Conservation (phyloP, 169 alveolate genomes). For the Plasmodium inui region DNA sequence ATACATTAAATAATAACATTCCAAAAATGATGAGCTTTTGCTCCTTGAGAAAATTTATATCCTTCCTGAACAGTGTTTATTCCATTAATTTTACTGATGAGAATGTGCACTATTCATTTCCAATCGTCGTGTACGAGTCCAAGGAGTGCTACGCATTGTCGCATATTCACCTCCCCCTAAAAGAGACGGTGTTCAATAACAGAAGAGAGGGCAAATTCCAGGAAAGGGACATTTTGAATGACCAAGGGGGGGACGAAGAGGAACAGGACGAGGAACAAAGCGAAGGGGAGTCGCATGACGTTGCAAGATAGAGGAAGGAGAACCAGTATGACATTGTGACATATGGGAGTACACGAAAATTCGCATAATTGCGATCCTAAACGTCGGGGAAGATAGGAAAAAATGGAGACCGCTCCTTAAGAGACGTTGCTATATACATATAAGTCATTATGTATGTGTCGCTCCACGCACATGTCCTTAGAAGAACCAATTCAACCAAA, state of each 20-base stretch:
- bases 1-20: constrained; percentile 35
- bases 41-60: constrained; percentile 51
- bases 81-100: constrained; percentile 36
- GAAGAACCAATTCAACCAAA: not conserved
- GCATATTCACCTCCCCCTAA: constrained; percentile 33
- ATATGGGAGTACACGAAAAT: not conserved
- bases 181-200: not conserved
- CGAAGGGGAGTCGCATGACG: not conserved
- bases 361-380: not conserved
- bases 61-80: constrained; percentile 34
- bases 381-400: not conserved
- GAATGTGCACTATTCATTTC: constrained; percentile 37
- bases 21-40: constrained; percentile 65
- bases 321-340: not conserved
- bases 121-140: constrained; percentile 50
- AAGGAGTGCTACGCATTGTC: constrained; percentile 55
- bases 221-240: constrained; percentile 15
- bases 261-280: not conserved
- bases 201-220: not conserved
- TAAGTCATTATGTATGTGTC: not conserved
- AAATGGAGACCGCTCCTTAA: not conserved
- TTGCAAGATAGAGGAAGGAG: not conserved
- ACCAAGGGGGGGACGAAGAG: not conserved
- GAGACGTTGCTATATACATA: not conserved
- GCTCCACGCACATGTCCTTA: not conserved